Evolutionary conservation across 371 early-diverging fungal genomes (phyloP), one percentile per base, ranked within the genome.

Genomic region (Rhizopus stolonifer): DNA sequence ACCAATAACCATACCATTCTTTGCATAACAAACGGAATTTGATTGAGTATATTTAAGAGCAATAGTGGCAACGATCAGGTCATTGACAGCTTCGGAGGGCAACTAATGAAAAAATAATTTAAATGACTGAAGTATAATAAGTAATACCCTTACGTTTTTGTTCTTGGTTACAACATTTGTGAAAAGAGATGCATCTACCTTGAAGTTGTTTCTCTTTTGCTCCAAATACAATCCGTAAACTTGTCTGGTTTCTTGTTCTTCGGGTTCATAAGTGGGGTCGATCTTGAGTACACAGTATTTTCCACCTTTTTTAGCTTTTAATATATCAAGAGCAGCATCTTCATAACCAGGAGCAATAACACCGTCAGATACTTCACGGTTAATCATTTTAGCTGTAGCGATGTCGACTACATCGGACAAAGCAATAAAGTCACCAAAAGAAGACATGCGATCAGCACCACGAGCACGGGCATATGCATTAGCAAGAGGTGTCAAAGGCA

Each of bases 21-120:
- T 91, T 62, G 96, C 98, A 64, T 95, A 98, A 75, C 94, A 93
- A 33, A 98, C 96, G 34, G 95, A 95, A 86, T 98, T 98, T 61
- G 92, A 91, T 79, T 98, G 97, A 44, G 96, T 95, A 85, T 94
- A 98, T 74, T 98, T 98, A 55, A 95, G 83, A 23, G 97, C 94
- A 67, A 98, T 94, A 8, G 94, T 93, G 13, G 98, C 98, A 26
- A 98, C 97, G 36, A 94, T 82, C 72, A 98, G 69, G 65, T 96
- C 96, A 46, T 87, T 82, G 47, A 87, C 57, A 38, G 90, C 91
- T 11, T 70, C 71, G 53, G 83, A 79, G 23, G 92, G 74, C 33
- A 94, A 55, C 73, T 81, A 67, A 5, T 45, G 22, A 42, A 40
- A 45, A 23, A 46, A 32, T 45, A 32, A 31, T 4, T 4, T 10